Percentiles rank a stretch among this genome's conserved stretches.
phyloP scores from a whole-genome alignment of 352 stramenopile genomes.

The Lagenidium giganteum region DNA sequence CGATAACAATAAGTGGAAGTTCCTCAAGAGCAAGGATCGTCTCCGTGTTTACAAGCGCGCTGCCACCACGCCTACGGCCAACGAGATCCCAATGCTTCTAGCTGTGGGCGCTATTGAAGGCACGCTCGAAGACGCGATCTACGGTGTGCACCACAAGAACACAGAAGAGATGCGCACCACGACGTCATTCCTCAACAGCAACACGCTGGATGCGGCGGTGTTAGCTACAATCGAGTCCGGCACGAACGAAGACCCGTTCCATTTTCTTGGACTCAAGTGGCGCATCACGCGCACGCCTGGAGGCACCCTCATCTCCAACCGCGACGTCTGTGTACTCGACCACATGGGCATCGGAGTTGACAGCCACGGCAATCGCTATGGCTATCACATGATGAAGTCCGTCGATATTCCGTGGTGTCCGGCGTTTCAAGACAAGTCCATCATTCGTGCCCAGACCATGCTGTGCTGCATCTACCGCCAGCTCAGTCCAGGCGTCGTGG shows the following conservation, averaged over 20 bases:
- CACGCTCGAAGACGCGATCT: slow-evolving; percentile 38
- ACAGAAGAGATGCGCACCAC: slow-evolving; percentile 42
- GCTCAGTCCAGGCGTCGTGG: slow-evolving; percentile 24
- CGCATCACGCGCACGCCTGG: slow-evolving; percentile 17
- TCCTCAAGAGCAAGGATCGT: slow-evolving; percentile 15
- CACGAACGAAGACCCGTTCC: slow-evolving; percentile 34
- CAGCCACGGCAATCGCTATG: slow-evolving; percentile 26
- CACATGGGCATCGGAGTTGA: slow-evolving; percentile 37
- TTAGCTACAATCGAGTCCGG: slow-evolving; percentile 33
- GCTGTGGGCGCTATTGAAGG: slow-evolving; percentile 38
- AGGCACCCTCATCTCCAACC: slow-evolving; percentile 31
- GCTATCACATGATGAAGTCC: slow-evolving; percentile 44
- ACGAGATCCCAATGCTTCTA: slow-evolving; percentile 34
- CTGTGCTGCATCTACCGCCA: slow-evolving; percentile 59
- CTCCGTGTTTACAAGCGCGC: slow-evolving; percentile 17
- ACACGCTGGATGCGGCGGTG: slow-evolving; percentile 35
- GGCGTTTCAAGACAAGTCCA: slow-evolving; percentile 19
- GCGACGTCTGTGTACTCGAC: slow-evolving; percentile 45
- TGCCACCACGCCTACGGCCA: slow-evolving; percentile 13
- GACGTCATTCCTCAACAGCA: slow-evolving; percentile 27
- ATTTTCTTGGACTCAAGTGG: slow-evolving; percentile 55
- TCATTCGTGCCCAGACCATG: slow-evolving; percentile 43
- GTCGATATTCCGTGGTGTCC: slow-evolving; percentile 37
- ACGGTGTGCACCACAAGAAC: slow-evolving; percentile 44
- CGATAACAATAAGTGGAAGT: slow-evolving; percentile 24